Evolutionary conservation across 371 early-diverging fungal genomes (phyloP), one percentile per base, ranked within the genome.

Genomic region (Mortierella sp.): DNA sequence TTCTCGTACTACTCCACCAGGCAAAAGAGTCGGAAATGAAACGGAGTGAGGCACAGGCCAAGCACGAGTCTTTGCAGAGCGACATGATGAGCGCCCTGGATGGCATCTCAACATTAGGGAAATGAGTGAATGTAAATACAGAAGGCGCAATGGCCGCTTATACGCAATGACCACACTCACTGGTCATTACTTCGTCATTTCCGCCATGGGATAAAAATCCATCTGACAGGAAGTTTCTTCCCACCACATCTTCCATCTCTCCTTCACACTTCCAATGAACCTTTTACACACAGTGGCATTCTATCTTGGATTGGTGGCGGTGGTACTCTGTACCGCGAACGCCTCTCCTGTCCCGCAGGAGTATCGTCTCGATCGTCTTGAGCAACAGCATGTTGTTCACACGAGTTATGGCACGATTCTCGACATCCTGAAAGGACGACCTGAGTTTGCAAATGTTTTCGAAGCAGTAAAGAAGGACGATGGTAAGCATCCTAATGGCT

Each of bases 1-100:
- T 17, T 7, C 22, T 3, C 47, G 2, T 21, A 3, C 25, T 8
- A 7, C 8, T 22, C 47, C 47, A 3, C 5, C 54, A 59, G 65
- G 37, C 31, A 12, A 50, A 19, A 13, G 65, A 63, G 4, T 39
- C 65, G 13, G 70, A 76, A 25, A 60, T 49, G 25, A 64, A 45
- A 22, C 24, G 68, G 54, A 57, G 65, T 25, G 77, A 68, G 50
- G 77, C 69, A 5, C 77, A 76, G 46, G 62, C 56, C 17, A 68
- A 69, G 57, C 69, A 76, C 14, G 77, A 76, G 31, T 45, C 59
- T 10, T 50, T 76, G 25, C 77, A 76, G 43, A 45, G 57, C 27
- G 77, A 76, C 41, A 76, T 76, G 77, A 64, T 60, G 58, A 69
- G 51, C 25, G 77, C 77, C 16, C 49, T 76, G 51, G 77, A 76